Base-by-base conservation (phyloP, 805 yeast genomes). In the Myxozyma sirexii region DNA sequence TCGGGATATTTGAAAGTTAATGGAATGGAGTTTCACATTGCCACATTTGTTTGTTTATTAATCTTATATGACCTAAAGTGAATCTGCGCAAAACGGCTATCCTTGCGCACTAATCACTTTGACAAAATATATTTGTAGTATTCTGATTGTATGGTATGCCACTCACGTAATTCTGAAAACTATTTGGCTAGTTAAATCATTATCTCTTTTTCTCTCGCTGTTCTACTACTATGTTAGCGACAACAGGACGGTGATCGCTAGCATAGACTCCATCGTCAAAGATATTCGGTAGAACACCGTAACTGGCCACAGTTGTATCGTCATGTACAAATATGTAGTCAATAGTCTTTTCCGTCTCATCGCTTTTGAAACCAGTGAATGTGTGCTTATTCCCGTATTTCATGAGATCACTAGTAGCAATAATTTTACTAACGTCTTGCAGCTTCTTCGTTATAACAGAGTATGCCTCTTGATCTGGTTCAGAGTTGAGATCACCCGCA, bases 401-500 rank as follows among this genome's bases (percentile, higher is more conserved):
- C 24, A 19, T 31, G n/a, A n/a, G 39, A 48, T 64, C 69, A 13
- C 67, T 70, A 51, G 73, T 66, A 10, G 70, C 61, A 1, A 79
- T 63, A 53, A 24, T 15, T 23, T 13, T 17, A 12, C 39, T 17
- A 10, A 79, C 74, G 64, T 80, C 84, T 50, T 73, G 71, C 58
- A 75, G 72, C 12, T 74, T 68, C 12, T 67, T 57, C 3, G 74
- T 65, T 38, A 82, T 71, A 1, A 80, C 74, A 59, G 76, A 75
- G 70, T 82, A 74, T 0, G 77, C 75, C 8, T 70, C 74, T 17
- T 79, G 80, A n/a, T 70, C 63, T 0, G 80, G 77, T 54, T 76
- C 73, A 38, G 84, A 78, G 67, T 84, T 84, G 72, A 84, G 80
- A 68, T 83, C 87, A 2, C 87, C 87, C 15, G 77, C 72, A n/a